Base-by-base conservation (phyloP, 163 green algal genomes). In the Smithsoniella earleae region DNA sequence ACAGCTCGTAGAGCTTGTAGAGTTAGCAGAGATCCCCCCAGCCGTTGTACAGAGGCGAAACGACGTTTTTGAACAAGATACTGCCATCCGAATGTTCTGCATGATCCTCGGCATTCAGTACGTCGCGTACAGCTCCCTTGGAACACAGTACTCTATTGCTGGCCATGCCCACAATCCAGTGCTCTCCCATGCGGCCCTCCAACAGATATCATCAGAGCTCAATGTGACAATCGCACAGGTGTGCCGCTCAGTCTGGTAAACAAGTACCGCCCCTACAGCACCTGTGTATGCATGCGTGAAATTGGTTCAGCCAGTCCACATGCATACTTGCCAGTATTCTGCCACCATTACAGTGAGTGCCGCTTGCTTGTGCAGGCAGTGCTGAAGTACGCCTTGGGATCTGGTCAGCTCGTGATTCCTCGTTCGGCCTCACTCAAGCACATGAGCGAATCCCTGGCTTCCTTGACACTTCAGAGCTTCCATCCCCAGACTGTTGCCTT, bases 101-200 rank as follows among this genome's bases (percentile, higher is more conserved):
- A 43, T 69, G 2, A 55, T 73, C 54, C 49, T 84, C 58, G 81
- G 83, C 6, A 77, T 86, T 22, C 73, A 83, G 73, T 79, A 87
- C 30, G 77, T 82, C n/a, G 87, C 72, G 4, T 95, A 93, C 80
- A 84, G 66, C 73, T 84, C 74, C 2, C 80, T 95, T 8, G 89
- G 89, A 2, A 88, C 81, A 22, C 89, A 93, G 78, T 89, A 79
- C 77, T 65, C 79, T 66, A 75, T 78, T 55, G 65, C 44, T 27
- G 76, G 52, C 22, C 22, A 43, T 27, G 52, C 33, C 18, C n/a
- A 44, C 30, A 91, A 90, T 75, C 85, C 87, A 0, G 83, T 93
- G 38, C 77, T 90, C 20, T 40, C 31, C 0, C 73, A 85, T 54
- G 46, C 78, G 2, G 73, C 73, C 2, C 30, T 92, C 2, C 0